These are phyloP conservation scores for Claviceps humidiphila DNA, from an alignment of 2,329 filamentous ascomycete genomes.

Conservation along the genomic window DNA sequence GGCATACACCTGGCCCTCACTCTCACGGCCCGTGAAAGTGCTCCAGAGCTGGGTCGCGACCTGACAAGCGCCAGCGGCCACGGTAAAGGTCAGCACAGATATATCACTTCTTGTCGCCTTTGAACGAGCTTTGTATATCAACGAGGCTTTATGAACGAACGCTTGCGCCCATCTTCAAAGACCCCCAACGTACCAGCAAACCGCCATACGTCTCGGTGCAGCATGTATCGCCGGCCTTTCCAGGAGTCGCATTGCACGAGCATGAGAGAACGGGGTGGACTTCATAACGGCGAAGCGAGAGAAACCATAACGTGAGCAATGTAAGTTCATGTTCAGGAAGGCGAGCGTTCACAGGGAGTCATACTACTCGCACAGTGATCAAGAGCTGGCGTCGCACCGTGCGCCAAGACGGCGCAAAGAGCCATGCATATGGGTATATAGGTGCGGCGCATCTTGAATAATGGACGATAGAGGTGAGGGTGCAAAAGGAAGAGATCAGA, in stretches of 20 bases:
- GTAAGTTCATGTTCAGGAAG: no score
- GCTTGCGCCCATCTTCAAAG: background rate
- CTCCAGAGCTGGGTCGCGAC: constrained; percentile 53
- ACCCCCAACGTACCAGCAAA: constrained; percentile 27
- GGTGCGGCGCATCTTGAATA: background rate
- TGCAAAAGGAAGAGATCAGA: background rate
- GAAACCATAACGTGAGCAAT: no score
- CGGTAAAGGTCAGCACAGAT: no score
- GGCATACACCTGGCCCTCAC: constrained; percentile 43
- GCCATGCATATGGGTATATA: background rate
- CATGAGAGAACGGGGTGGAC: constrained; percentile 30
- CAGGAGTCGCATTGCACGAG: constrained; percentile 28
- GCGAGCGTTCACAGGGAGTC: background rate
- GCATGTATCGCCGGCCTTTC: constrained; percentile 40
- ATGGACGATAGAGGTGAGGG: background rate
- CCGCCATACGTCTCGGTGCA: constrained; percentile 54
- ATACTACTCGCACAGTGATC: constrained; percentile 41
- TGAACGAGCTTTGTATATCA: no score
- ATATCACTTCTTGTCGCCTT: background rate
- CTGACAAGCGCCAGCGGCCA: constrained; percentile 10
- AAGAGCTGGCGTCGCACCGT: constrained; percentile 33
- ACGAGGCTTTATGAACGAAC: no score
- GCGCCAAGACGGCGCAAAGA: background rate
- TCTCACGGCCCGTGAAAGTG: constrained; percentile 48
- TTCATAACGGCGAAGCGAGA: background rate